Evolutionary conservation across 2,329 filamentous ascomycete genomes (phyloP).

Genomic region (Rhexocercosporidium sp.): DNA sequence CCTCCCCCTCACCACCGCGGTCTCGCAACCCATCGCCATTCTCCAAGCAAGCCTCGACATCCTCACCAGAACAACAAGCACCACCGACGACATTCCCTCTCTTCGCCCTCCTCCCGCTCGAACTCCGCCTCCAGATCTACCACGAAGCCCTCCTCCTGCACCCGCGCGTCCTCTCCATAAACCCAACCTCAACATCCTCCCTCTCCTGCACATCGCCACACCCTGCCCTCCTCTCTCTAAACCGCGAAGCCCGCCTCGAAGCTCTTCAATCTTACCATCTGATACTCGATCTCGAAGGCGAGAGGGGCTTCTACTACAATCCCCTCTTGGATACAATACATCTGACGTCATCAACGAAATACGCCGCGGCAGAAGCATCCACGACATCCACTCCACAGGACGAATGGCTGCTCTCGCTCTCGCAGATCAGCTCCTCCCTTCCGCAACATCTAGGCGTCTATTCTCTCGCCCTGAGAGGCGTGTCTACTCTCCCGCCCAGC

Average conservation of each 20-base stretch:
- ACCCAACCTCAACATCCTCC: background rate
- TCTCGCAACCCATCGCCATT: background rate
- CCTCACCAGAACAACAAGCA: background rate
- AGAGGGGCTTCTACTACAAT: background rate
- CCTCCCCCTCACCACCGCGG: background rate
- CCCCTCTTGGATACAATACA: slow-evolving; percentile 5
- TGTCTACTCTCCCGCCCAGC: background rate
- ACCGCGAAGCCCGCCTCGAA: slow-evolving; percentile 6
- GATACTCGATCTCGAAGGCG: slow-evolving; percentile 6
- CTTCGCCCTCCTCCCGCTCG: slow-evolving; percentile 3
- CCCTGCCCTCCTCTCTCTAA: background rate
- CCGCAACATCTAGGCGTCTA: background rate
- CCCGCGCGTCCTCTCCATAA: slow-evolving; percentile 10
- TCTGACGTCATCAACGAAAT: background rate
- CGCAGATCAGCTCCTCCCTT: background rate
- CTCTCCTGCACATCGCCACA: background rate
- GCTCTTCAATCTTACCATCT: background rate
- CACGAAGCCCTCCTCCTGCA: background rate
- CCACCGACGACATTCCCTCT: background rate
- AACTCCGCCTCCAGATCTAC: slow-evolving; percentile 15
- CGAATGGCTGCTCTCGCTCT: slow-evolving; percentile 2
- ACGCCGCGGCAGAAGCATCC: background rate
- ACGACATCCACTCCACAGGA: background rate
- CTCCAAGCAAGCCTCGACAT: background rate
- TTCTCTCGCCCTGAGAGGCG: background rate